Percentiles rank a stretch among this genome's conserved stretches.
phyloP scores from a whole-genome alignment of 2,329 filamentous ascomycete genomes.

The Aspergillus pseudonomiae region DNA sequence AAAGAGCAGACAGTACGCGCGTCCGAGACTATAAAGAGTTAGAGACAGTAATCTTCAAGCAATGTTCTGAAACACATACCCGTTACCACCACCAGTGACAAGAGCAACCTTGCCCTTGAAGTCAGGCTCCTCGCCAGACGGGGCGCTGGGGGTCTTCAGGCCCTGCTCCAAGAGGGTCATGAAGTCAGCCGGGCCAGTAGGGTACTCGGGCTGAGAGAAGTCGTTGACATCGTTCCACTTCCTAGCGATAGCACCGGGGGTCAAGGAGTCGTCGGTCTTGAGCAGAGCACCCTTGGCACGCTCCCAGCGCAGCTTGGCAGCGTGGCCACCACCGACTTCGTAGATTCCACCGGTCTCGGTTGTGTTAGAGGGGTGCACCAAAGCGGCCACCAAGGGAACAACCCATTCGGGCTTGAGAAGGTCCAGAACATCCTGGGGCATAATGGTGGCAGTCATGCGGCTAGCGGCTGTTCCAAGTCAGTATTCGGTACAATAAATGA shows the following conservation, averaged over 20 bases:
- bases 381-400: slow-evolving; percentile 84
- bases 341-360: slow-evolving; percentile 86
- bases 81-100: slow-evolving; percentile 84
- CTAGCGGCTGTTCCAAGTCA: slow-evolving; percentile 66
- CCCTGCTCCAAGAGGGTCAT: slow-evolving; percentile 82
- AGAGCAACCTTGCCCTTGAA: slow-evolving; percentile 85
- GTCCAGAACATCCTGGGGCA: slow-evolving; percentile 89
- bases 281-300: slow-evolving; percentile 84
- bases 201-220: slow-evolving; percentile 82
- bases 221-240: slow-evolving; percentile 88
- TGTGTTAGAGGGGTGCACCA: slow-evolving; percentile 83
- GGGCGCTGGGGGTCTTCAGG: slow-evolving; percentile 73
- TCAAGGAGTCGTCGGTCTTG: slow-evolving; percentile 85
- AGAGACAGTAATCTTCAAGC: slow-evolving; percentile 7
- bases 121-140: slow-evolving; percentile 72
- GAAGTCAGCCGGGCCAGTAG: slow-evolving; percentile 84
- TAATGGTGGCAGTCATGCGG: slow-evolving; percentile 92
- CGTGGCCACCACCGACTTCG: slow-evolving; percentile 88
- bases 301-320: slow-evolving; percentile 95
- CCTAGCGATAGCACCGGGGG: slow-evolving; percentile 81
- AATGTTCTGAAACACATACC: slow-evolving; percentile 48
- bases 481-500: not conserved
- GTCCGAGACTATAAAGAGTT: slow-evolving; percentile 68
- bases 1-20: slow-evolving; percentile 85
- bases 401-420: slow-evolving; percentile 92